phyloP scores from a whole-genome alignment of 179 eudicot species.

The Silene noctiflora region DNA sequence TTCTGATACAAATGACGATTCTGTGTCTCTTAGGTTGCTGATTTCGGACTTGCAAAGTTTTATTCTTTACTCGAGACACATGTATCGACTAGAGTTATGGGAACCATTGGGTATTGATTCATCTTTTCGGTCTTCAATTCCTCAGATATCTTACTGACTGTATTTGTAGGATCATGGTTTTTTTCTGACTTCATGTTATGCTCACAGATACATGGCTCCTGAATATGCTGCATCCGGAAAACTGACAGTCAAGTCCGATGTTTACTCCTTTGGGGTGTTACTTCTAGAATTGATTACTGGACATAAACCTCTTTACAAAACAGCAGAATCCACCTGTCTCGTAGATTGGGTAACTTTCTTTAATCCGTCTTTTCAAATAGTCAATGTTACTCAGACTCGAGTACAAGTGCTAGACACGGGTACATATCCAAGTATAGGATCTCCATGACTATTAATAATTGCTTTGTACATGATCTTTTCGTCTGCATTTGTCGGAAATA shows the following conservation, averaged over 20 bases:
- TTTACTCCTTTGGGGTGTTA: constrained; percentile 83
- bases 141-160: neutral
- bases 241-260: constrained; percentile 83
- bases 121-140: neutral
- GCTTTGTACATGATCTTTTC: no score
- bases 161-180: neutral
- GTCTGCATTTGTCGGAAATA: neutral
- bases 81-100: constrained; percentile 86
- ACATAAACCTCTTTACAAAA: constrained; percentile 62
- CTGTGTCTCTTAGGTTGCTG: constrained; percentile 63
- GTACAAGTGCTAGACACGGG: no score
- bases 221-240: constrained; percentile 84
- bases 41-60: constrained; percentile 89
- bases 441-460: no score
- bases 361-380: no score
- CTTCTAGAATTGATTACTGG: constrained; percentile 85
- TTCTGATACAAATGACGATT: neutral
- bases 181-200: neutral
- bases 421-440: neutral
- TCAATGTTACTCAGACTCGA: no score
- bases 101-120: constrained; percentile 72
- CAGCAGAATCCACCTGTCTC: constrained; percentile 53
- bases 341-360: constrained; percentile 62
- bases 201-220: constrained; percentile 71
- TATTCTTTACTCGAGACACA: constrained; percentile 64